Evolutionary conservation across 2,329 filamentous ascomycete genomes (phyloP).

Genomic region (Ophiocordyceps unilateralis): DNA sequence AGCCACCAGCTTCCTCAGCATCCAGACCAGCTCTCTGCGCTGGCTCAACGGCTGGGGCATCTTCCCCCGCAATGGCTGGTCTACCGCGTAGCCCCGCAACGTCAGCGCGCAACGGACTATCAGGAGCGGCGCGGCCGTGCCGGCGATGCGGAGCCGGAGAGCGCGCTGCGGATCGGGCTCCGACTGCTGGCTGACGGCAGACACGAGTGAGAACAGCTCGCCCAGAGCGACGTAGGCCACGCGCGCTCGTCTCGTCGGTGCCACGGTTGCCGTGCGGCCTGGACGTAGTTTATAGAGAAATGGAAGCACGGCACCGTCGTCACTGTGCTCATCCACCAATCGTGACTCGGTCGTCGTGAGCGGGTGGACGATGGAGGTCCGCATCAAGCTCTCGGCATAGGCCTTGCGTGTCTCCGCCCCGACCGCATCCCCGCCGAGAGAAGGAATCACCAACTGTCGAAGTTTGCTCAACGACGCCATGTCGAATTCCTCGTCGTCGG

Average conservation of each 20-base stretch:
- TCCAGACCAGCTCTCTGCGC: constrained; percentile 58
- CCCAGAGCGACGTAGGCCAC: constrained; percentile 72
- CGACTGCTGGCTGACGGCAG: constrained; percentile 14
- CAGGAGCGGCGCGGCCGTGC: constrained; percentile 62
- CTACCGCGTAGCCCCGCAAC: constrained; percentile 71
- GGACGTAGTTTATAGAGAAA: constrained; percentile 45
- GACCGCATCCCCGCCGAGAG: constrained; percentile 49
- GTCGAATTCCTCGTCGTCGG: constrained; percentile 65
- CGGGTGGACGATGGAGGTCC: constrained; percentile 63
- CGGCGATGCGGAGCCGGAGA: constrained; percentile 45
- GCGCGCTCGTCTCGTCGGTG: constrained; percentile 44
- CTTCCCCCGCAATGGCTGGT: constrained; percentile 74
- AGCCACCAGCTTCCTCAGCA: constrained; percentile 47
- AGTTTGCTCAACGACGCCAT: constrained; percentile 55
- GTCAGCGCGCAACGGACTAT: constrained; percentile 67
- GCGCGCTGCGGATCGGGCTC: constrained; percentile 6
- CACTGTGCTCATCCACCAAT: constrained; percentile 28
- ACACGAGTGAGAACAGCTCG: constrained; percentile 56
- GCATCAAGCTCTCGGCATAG: constrained; percentile 64
- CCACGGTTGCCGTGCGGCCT: constrained; percentile 55
- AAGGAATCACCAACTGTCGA: constrained; percentile 54
- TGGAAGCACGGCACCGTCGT: constrained; percentile 29
- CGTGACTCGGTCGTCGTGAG: constrained; percentile 36
- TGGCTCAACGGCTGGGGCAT: constrained; percentile 80
- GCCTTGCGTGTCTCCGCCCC: constrained; percentile 47